These are phyloP conservation scores for Colletotrichum sp. DNA, from an alignment of 2,329 filamentous ascomycete species.

Conservation along the genomic window DNA sequence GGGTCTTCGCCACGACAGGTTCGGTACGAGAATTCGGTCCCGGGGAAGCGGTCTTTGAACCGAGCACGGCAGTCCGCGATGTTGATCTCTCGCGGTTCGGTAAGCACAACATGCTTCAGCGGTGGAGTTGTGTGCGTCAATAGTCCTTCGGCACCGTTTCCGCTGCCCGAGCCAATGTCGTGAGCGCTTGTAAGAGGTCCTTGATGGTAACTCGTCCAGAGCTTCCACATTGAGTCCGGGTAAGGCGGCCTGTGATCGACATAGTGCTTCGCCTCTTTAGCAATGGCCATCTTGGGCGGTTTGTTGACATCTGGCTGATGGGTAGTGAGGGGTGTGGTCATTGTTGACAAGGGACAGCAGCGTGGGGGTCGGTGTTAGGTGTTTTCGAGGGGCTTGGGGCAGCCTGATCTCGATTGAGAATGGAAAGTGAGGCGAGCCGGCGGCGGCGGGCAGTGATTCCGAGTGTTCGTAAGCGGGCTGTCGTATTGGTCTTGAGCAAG, in stretches of 20 bases:
- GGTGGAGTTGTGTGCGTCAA: neutral
- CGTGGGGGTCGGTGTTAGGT: neutral
- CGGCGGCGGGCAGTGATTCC: neutral
- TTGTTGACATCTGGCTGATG: neutral
- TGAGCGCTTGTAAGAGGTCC: neutral
- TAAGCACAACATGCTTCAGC: neutral
- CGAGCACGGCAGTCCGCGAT: neutral
- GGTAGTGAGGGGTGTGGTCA: neutral
- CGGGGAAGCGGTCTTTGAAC: neutral
- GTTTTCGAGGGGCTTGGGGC: neutral
- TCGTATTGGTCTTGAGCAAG: neutral
- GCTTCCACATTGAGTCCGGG: conserved; percentile 5
- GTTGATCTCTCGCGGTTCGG: neutral
- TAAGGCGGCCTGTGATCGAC: conserved; percentile 6
- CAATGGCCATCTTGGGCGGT: neutral
- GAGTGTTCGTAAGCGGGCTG: neutral
- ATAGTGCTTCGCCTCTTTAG: conserved; percentile 7
- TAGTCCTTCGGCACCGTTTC: neutral
- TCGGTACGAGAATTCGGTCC: neutral
- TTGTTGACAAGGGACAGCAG: neutral
- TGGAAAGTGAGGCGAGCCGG: neutral
- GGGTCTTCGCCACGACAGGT: neutral
- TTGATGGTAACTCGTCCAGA: neutral
- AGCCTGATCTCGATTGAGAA: neutral
- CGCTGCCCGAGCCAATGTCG: neutral